Conservation (phyloP, 1,139 yeast species). For the Lodderomyces orthopsilosis region DNA sequence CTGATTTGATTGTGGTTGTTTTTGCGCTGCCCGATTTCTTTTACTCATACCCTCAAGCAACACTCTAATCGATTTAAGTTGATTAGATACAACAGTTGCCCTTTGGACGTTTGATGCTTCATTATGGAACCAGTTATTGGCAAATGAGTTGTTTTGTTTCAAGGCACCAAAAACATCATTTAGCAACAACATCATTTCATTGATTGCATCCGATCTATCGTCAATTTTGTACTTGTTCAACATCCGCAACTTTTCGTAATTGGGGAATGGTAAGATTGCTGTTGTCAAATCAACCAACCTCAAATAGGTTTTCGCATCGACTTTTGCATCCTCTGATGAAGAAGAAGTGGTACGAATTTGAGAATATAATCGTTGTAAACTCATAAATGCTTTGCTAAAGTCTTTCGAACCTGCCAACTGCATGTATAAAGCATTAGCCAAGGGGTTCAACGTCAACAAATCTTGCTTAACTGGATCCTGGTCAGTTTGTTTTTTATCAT, state of each 20-base stretch:
- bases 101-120: constrained; percentile 53
- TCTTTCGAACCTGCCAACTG: constrained; percentile 51
- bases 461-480: constrained; percentile 18
- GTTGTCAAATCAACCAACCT: constrained; percentile 52
- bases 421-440: constrained; percentile 57
- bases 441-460: constrained; percentile 55
- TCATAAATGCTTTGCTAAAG: constrained; percentile 39
- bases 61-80: constrained; percentile 53
- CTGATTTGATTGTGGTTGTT: constrained; percentile 2
- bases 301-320: constrained; percentile 31
- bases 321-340: constrained; percentile 21
- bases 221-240: constrained; percentile 32
- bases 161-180: constrained; percentile 33
- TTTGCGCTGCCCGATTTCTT: constrained; percentile 8
- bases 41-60: constrained; percentile 53
- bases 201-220: constrained; percentile 35
- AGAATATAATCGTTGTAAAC: constrained; percentile 33
- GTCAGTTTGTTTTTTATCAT: constrained; percentile 7
- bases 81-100: constrained; percentile 58
- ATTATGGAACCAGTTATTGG: constrained; percentile 47
- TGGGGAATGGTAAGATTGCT: constrained; percentile 60
- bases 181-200: constrained; percentile 32
- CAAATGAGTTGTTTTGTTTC: constrained; percentile 31
- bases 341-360: constrained; percentile 20
- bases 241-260: constrained; percentile 42